Conservation (phyloP, 257 asterid species). For the Nicotiana knightiana region DNA sequence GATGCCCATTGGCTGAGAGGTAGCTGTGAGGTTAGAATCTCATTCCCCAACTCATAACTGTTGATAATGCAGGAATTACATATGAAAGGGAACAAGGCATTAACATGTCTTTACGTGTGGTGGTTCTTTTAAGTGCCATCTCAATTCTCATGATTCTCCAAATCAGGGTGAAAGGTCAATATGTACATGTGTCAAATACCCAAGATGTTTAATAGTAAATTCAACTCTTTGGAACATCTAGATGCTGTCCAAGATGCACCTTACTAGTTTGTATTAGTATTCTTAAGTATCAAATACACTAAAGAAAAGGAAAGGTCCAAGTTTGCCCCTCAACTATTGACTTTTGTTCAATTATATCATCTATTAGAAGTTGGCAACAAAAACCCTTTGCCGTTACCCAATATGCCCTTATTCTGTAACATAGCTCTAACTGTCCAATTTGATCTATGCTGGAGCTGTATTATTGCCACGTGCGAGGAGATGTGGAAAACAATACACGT, state of each 20-base stretch:
- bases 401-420: background rate
- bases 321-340: background rate
- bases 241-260: background rate
- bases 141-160: background rate
- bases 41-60: background rate
- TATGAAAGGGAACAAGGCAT: background rate
- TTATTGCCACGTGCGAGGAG: background rate
- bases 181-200: background rate
- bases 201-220: background rate
- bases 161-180: slow-evolving; percentile 2
- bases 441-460: background rate
- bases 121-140: background rate
- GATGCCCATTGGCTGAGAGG: background rate
- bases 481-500: background rate
- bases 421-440: background rate
- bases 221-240: background rate
- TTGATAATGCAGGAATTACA: background rate
- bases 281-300: background rate
- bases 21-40: background rate
- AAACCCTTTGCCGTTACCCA: background rate
- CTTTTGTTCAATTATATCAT: background rate
- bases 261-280: background rate
- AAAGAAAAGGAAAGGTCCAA: background rate
- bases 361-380: background rate
- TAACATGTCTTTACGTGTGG: background rate